Conservation (phyloP, 208 protist species). For the Crithidia fasciculata region DNA sequence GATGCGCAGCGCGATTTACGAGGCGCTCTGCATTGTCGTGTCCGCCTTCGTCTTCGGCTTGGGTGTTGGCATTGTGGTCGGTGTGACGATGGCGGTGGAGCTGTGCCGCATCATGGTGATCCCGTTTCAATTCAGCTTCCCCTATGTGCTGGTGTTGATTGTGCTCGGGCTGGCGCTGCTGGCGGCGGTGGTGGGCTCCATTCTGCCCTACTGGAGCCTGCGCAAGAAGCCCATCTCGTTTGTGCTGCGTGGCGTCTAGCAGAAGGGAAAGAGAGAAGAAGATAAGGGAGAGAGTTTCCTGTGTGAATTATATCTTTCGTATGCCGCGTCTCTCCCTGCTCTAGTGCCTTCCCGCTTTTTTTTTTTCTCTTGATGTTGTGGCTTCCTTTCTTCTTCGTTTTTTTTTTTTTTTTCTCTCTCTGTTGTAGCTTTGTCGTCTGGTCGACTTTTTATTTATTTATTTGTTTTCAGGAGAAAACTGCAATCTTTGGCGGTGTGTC, state of each 20-base stretch:
- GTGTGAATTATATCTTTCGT: slow-evolving; percentile 1
- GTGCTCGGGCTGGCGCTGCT: slow-evolving; percentile 77
- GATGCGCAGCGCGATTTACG: slow-evolving; percentile 93
- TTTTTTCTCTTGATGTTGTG: slow-evolving; percentile 1
- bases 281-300: slow-evolving; percentile 13
- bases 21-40: slow-evolving; percentile 93
- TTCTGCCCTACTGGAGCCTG: slow-evolving; percentile 77
- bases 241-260: slow-evolving; percentile 55
- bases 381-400: not conserved
- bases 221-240: slow-evolving; percentile 74
- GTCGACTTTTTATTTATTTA: too few relatives aligned
- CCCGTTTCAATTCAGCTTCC: slow-evolving; percentile 91
- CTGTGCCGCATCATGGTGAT: slow-evolving; percentile 89
- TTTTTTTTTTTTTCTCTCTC: too few relatives aligned
- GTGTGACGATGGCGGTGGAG: slow-evolving; percentile 87
- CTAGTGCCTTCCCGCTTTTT: slow-evolving; percentile 17
- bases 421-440: too few relatives aligned
- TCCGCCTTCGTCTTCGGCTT: slow-evolving; percentile 88
- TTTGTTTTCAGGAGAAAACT: too few relatives aligned
- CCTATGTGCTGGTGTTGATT: slow-evolving; percentile 82
- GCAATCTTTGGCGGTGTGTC: too few relatives aligned
- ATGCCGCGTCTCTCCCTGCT: not conserved
- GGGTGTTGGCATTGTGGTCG: slow-evolving; percentile 72
- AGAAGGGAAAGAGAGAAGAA: not conserved
- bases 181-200: slow-evolving; percentile 88